Percentiles rank a stretch among this genome's conserved stretches.
These are phyloP conservation scores for Prunus salicina DNA, from an alignment of 306 rosid genomes.

Conservation along the genomic window DNA sequence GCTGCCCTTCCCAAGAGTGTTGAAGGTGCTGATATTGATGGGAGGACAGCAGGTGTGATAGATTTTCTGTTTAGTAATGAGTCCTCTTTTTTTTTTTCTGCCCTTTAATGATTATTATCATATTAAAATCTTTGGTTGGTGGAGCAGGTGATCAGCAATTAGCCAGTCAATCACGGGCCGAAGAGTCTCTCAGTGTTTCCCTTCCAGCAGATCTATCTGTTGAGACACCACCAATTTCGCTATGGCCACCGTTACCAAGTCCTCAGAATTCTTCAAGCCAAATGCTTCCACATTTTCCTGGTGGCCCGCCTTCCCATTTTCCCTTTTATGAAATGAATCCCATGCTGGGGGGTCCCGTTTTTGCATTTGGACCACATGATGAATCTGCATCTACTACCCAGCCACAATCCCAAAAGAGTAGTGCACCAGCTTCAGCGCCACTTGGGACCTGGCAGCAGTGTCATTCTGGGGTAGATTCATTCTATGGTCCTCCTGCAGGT, in stretches of 20 bases:
- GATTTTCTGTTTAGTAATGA: background rate
- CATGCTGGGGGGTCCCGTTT: conserved; percentile 87
- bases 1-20: conserved; percentile 32
- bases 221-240: conserved; percentile 79
- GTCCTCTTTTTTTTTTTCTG: background rate
- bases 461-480: conserved; percentile 90
- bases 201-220: conserved; percentile 94
- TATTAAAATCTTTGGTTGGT: conserved; percentile 40
- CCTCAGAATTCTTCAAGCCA: conserved; percentile 73
- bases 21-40: conserved; percentile 51
- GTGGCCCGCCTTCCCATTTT: conserved; percentile 76
- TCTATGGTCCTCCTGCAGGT: conserved; percentile 92
- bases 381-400: conserved; percentile 68
- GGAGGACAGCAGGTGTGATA: conserved; percentile 51
- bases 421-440: conserved; percentile 55
- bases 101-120: background rate
- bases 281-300: conserved; percentile 81
- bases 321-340: conserved; percentile 97
- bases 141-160: conserved; percentile 61
- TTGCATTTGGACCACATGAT: conserved; percentile 83
- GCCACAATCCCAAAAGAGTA: conserved; percentile 63
- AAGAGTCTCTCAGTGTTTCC: conserved; percentile 75
- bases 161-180: conserved; percentile 61
- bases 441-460: conserved; percentile 87
- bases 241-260: conserved; percentile 77